Evolutionary conservation across 306 rosid species (phyloP).

Genomic region (Vigna mungo): DNA sequence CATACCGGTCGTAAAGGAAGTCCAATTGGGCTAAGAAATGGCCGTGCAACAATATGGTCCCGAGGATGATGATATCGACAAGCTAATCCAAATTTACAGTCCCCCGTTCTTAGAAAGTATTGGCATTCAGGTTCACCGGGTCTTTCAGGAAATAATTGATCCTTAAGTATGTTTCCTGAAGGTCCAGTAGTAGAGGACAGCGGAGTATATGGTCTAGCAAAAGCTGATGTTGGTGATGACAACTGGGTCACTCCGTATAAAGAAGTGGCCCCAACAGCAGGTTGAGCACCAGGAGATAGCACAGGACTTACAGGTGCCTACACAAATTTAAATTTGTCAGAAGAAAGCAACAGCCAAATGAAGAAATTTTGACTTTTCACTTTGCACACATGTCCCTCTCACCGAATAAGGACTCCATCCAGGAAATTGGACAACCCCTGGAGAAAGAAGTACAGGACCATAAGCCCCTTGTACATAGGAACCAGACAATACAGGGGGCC

Average conservation of each 20-base stretch:
- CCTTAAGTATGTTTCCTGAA: slow-evolving; percentile 61
- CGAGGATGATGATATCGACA: slow-evolving; percentile 90
- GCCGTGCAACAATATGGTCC: slow-evolving; percentile 55
- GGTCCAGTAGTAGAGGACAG: slow-evolving; percentile 60
- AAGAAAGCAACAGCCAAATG: not conserved
- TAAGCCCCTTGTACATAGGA: slow-evolving; percentile 88
- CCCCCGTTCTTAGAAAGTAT: slow-evolving; percentile 81
- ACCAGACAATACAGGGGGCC: slow-evolving; percentile 82
- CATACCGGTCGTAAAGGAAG: slow-evolving; percentile 88
- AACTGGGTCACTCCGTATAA: slow-evolving; percentile 76
- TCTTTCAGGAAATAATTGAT: slow-evolving; percentile 76
- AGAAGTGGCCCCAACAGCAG: slow-evolving; percentile 75
- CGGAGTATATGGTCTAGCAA: slow-evolving; percentile 72
- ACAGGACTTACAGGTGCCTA: slow-evolving; percentile 90
- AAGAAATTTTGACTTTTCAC: slow-evolving; percentile 1
- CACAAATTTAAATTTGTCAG: slow-evolving; percentile 39
- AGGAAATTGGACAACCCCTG: slow-evolving; percentile 76
- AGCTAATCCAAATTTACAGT: slow-evolving; percentile 81
- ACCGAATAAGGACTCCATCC: slow-evolving; percentile 94
- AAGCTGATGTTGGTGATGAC: slow-evolving; percentile 70
- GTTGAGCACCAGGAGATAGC: slow-evolving; percentile 84
- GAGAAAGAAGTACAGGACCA: slow-evolving; percentile 81
- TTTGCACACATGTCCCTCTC: slow-evolving; percentile 37
- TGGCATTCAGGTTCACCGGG: slow-evolving; percentile 89
- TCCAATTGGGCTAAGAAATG: slow-evolving; percentile 77